Conservation (phyloP, 2,329 filamentous ascomycete species). For the Paradendryphiella salina region DNA sequence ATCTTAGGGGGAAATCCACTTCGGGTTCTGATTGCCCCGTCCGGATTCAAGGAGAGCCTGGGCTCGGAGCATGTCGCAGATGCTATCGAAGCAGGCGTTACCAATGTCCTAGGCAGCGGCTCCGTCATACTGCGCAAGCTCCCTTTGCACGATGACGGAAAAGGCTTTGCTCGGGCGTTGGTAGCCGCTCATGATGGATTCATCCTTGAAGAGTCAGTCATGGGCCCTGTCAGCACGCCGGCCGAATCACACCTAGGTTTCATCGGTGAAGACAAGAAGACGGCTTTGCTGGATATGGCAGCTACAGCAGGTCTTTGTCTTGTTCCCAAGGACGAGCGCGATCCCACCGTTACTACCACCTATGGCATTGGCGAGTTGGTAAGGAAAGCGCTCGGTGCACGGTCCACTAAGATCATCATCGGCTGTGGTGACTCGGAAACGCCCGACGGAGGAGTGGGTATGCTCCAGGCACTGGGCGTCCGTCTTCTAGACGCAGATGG, state of each 20-base stretch:
- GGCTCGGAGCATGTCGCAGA: slow-evolving; percentile 55
- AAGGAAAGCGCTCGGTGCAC: slow-evolving; percentile 52
- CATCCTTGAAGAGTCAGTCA: slow-evolving; percentile 47
- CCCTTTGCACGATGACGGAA: slow-evolving; percentile 58
- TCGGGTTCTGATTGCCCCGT: slow-evolving; percentile 55
- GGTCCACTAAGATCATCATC: slow-evolving; percentile 53
- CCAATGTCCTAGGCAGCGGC: slow-evolving; percentile 48
- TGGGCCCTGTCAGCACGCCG: slow-evolving; percentile 50
- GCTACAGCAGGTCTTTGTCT: slow-evolving; percentile 57
- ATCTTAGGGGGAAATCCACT: slow-evolving; percentile 26
- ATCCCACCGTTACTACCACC: slow-evolving; percentile 56
- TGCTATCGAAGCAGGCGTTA: slow-evolving; percentile 56
- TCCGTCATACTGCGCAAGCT: slow-evolving; percentile 52
- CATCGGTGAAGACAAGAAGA: slow-evolving; percentile 43
- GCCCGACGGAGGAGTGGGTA: slow-evolving; percentile 58
- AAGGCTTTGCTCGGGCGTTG: slow-evolving; percentile 56
- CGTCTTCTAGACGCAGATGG: slow-evolving; percentile 49
- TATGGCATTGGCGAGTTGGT: slow-evolving; percentile 58
- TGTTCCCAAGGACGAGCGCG: slow-evolving; percentile 51
- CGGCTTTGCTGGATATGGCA: slow-evolving; percentile 59
- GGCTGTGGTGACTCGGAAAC: slow-evolving; percentile 61
- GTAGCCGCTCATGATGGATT: slow-evolving; percentile 51
- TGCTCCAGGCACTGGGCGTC: slow-evolving; percentile 59
- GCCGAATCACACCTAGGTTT: slow-evolving; percentile 55
- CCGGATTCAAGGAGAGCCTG: slow-evolving; percentile 60